Base-by-base conservation (phyloP, 164 flowering plant genomes). In the Litsea cubeba region DNA sequence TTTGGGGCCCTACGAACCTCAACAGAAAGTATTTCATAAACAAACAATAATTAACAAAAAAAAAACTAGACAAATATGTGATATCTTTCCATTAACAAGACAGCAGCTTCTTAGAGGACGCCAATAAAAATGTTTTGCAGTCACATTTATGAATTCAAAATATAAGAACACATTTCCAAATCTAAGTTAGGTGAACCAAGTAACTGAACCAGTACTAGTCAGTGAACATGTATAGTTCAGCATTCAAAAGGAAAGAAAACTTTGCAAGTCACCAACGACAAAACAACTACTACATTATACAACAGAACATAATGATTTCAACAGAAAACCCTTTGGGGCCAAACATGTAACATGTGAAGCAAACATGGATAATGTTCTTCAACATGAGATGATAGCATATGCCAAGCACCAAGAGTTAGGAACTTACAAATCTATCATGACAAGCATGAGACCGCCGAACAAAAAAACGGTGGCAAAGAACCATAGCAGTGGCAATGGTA, bases 381-480 rank as follows among this genome's bases (percentile, higher is more conserved):
- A 54, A 54, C 12, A 54, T 54, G 60, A 14, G 20, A 54, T 14
- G 17, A 18, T 3, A 54, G n/a, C 17, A 54, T 54, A 66, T 66
- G 49, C 66, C 23, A 63, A 23, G 28, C 12, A 66, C 11, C 17
- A 18, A 40, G 50, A 10, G 69, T 28, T 14, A 51, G 68, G 66
- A 73, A 87, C 98, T 91, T 78, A 95, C 99, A 86, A 84, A 95
- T 95, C 99, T 88, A 80, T 95, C 96, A 76, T 95, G 94, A 73
- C 84, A 89, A 69, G 98, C 99, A 87, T 95, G 99, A 20, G 99
- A 95, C 69, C 90, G 82, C 46, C 93, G 90, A 69, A 90, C 88
- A 83, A 95, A 95, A 82, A 95, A 95, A 28, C 99, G 94, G 80
- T 95, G 99, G 84, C 99, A 95, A 23, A 95, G 84, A 76, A 95